A percentile compares a stretch with the other conserved stretches of the same genome.
These are phyloP conservation scores for Hypericum androsaemum DNA, from an alignment of 345 rosid genomes.

Conservation along the genomic window DNA sequence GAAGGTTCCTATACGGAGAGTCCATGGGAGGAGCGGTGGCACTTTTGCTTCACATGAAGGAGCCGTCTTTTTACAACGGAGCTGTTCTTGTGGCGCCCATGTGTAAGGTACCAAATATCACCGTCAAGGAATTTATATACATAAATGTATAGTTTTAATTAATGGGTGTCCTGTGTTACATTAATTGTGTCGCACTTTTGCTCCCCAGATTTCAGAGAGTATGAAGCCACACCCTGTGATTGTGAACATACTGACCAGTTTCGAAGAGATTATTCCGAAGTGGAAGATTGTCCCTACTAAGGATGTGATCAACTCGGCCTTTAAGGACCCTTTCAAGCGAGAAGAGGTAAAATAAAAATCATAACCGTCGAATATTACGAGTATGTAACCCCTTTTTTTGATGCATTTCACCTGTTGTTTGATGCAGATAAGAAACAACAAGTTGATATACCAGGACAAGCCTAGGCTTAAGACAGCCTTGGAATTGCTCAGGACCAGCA, in stretches of 20 bases:
- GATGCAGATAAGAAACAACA: conserved; percentile 68
- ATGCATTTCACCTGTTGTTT: neutral
- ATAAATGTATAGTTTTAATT: too few relatives aligned
- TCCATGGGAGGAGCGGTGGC: conserved; percentile 99
- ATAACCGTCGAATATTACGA: too few relatives aligned
- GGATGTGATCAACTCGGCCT: conserved; percentile 73
- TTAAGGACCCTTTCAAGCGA: conserved; percentile 75
- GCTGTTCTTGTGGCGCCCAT: conserved; percentile 93
- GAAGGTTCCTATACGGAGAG: conserved; percentile 89
- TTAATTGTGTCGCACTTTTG: neutral
- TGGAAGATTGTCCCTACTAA: conserved; percentile 95
- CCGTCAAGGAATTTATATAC: too few relatives aligned
- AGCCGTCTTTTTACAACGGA: conserved; percentile 74
- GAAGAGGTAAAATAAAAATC: conserved; percentile 51
- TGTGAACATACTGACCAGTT: conserved; percentile 59
- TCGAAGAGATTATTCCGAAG: conserved; percentile 83
- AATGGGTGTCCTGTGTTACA: too few relatives aligned
- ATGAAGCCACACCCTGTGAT: conserved; percentile 89
- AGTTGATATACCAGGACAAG: conserved; percentile 87
- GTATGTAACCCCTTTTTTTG: neutral
- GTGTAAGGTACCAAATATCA: conserved; percentile 61
- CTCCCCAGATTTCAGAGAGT: conserved; percentile 71
- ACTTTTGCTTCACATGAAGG: conserved; percentile 68
- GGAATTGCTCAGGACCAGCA: conserved; percentile 90
- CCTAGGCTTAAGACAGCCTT: conserved; percentile 91